Percentiles rank a stretch among this genome's conserved stretches.
These are phyloP conservation scores for Trichoderma harzianum DNA, from an alignment of 2,329 filamentous ascomycete genomes.

Conservation along the genomic window DNA sequence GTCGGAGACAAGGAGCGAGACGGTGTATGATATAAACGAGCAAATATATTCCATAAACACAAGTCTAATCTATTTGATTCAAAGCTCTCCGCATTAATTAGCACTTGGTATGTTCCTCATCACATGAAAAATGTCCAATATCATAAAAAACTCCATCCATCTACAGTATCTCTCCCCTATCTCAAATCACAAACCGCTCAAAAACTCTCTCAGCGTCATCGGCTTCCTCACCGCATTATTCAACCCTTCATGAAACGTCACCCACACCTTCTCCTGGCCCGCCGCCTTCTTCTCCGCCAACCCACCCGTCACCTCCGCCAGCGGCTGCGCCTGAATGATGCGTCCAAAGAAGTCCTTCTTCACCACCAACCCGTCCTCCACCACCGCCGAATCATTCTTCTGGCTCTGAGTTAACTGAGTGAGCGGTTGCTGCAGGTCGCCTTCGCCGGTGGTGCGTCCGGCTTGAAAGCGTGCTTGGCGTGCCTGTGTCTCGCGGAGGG, in stretches of 20 bases:
- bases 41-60: not conserved
- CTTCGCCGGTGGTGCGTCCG: constrained; percentile 35
- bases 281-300: constrained; percentile 33
- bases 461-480: constrained; percentile 62
- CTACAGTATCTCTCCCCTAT: not conserved
- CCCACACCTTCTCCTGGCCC: constrained; percentile 67
- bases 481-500: constrained; percentile 61
- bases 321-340: constrained; percentile 49
- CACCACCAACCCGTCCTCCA: constrained; percentile 30
- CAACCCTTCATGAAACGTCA: constrained; percentile 84
- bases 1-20: not conserved
- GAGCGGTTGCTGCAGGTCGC: not conserved
- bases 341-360: constrained; percentile 87
- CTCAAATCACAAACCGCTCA: constrained; percentile 56
- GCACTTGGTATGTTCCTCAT: not conserved
- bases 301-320: constrained; percentile 42
- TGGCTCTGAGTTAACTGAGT: not conserved
- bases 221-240: constrained; percentile 92
- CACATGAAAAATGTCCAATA: not conserved
- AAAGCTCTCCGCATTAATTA: not conserved
- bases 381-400: constrained; percentile 35
- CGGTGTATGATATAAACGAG: constrained; percentile 5
- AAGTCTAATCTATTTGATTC: not conserved
- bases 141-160: not conserved
- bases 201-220: constrained; percentile 73